Evolutionary conservation across 768 basidiomycete species (phyloP), one percentile per base, ranked within the genome.

Genomic region (Lentinula sp.): DNA sequence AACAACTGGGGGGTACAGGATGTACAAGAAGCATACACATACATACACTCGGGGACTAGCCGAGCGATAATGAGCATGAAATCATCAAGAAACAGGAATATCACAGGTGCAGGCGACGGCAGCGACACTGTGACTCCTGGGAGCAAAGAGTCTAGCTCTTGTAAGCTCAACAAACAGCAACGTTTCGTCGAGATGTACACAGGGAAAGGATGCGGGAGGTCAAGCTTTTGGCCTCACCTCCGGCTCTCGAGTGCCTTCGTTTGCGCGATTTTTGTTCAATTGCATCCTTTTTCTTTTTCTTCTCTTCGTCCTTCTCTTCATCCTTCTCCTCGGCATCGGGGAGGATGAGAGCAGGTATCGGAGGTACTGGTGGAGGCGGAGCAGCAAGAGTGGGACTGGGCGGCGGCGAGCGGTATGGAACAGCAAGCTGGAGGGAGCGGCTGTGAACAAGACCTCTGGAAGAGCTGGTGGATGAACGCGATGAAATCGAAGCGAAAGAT

Each of bases 361-460:
- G 79, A 6, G 85, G 85, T 0, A 85, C 84, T 2, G 83, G 85
- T 10, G 85, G 83, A 2, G 82, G 79, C 3, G 81, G 76, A 0
- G 77, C 71, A 4, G 69, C 60, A 41, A 75, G 57, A 0, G 70
- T 71, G 0, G 81, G 80, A 55, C 76, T 79, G 3, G 81, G 77
- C n/a, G 83, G 84, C 0, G 84, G 81, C 1, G 84, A 79, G 60
- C 73, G 77, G 61, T 78, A 79, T 20, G 77, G 79, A 33, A 74
- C 63, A 41, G 77, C 71, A 32, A 71, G 66, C 10, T 79, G 73
- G 20, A 74, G 71, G 16, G 68, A 69, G 48, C 72, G 72, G 57
- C 73, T 72, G 65, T 73, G 32, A 0, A 20, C 12, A 3, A 56
- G 23, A 13, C 41, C 6, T 56, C 32, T 56, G 2, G 37, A 18